Evolutionary conservation across 148 eudicot genomes (phyloP), one percentile per base, ranked within the genome.

Genomic region (Dianthus caryophyllus): DNA sequence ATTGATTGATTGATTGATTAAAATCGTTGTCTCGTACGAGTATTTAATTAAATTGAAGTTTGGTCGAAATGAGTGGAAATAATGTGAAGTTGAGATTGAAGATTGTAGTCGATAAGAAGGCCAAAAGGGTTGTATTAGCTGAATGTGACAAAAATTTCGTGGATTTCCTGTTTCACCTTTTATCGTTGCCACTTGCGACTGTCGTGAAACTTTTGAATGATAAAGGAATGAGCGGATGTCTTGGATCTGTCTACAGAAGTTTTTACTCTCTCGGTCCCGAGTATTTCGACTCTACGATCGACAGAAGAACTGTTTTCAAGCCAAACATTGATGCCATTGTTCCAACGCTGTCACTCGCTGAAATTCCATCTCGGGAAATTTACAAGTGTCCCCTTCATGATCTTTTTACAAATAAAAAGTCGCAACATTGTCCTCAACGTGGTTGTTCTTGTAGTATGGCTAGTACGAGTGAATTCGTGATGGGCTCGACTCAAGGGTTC

Each of bases 101-200:
- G 73, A 56, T 78, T 2, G 4, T 74, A 24, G 64, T 78, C 6
- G 72, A 74, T 62, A 54, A 16, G 5, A 46, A 60, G 61, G 20
- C 52, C 0, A 61, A 54, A 4, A 79, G 67, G 56, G 72, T 79
- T 38, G 49, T 66, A n/a, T 78, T 70, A 61, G 78, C 78, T 14
- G 78, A 78, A 67, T 76, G 73, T 11, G 64, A 63, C 30, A 79
- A 79, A 56, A 66, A 75, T 5, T 70, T 70, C 61, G 75, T 78
- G 10, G 81, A 78, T 63, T 78, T 78, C 69, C 47, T 78, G 18
- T 70, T 78, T 56, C 52, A 66, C 27, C 44, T 70, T 0, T 44
- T 78, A 36, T 48, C 81, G 0, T 47, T 78, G 57, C 78, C 81
- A 0, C 17, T 74, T 8, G 55, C 44, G 0, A 57, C 46, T 43